phyloP scores from a whole-genome alignment of 176 grass and related monocot genomes.

The Phragmites australis region DNA sequence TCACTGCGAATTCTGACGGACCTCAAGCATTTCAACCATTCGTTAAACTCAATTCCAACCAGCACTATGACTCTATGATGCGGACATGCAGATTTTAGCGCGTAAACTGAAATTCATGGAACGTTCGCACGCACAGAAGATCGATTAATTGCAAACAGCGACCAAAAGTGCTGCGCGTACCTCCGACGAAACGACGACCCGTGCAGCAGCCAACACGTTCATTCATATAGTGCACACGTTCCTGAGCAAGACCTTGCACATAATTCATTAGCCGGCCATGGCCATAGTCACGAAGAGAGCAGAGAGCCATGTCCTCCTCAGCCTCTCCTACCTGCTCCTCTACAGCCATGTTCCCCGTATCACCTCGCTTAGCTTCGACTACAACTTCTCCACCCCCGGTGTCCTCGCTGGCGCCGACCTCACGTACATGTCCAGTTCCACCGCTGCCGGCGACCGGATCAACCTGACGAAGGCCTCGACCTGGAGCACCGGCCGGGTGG shows the following conservation, averaged over 20 bases:
- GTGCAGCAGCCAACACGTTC: neutral
- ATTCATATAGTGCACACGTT: neutral
- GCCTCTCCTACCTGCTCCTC: neutral
- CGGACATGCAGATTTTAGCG: too few relatives aligned
- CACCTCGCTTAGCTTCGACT: conserved; percentile 29
- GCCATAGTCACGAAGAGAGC: neutral
- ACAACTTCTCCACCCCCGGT: conserved; percentile 19
- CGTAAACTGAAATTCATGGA: too few relatives aligned
- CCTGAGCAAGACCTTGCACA: neutral
- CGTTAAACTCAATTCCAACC: too few relatives aligned
- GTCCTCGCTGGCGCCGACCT: neutral
- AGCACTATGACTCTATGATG: too few relatives aligned
- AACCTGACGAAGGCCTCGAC: neutral
- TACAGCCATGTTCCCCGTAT: neutral
- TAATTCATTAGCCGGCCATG: neutral
- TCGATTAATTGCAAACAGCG: neutral
- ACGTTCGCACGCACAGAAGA: too few relatives aligned
- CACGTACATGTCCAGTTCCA: conserved; percentile 19
- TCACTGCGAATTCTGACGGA: too few relatives aligned
- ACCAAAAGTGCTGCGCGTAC: too few relatives aligned
- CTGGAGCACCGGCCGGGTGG: conserved; percentile 36
- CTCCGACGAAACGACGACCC: neutral
- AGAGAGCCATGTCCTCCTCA: neutral
- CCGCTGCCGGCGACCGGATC: neutral
- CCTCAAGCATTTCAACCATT: too few relatives aligned